Evolutionary conservation across 345 rosid species (phyloP), one percentile per base, ranked within the genome.

Genomic region (Iberis pinnata): DNA sequence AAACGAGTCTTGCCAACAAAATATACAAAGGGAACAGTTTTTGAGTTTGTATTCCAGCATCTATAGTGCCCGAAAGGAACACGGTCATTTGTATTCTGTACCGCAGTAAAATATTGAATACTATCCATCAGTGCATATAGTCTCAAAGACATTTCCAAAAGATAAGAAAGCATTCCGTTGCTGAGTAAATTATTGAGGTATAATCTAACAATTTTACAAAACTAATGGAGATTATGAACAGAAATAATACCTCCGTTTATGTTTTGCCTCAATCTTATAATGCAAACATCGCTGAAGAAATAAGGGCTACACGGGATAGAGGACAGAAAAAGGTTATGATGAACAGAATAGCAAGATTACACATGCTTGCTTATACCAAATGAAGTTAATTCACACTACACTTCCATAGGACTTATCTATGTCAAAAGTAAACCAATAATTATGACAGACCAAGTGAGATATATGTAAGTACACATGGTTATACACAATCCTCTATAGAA

Each of bases 241-340:
- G 14, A 11, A 15, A 12, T 12, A 4, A 22, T 76, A 93, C 97
- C 97, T 88, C 56, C 75, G 75, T 53, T 72, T 84, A 72, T 75
- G 79, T 64, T 79, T 93, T 45, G 81, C 87, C 67, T 86, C 94
- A 56, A 93, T 80, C 75, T 82, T 81, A 78, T 93, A 93, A 48
- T 38, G 73, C 78, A 93, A 64, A 69, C 86, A 83, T 82, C 97
- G 78, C 72, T 86, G 97, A 42, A 80, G 86, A 76, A 83, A 88
- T 31, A 63, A 70, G 36, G 97, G 96, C 96, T 93, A 63, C 70
- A 76, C 2, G 8, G 33, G 19, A n/a, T n/a, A n/a, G 19, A 41
- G 51, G 45, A 70, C 20, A 29, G 3, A 25, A 18, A 32, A 11
- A 49, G 37, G 31, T 63, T 22, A 55, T 41, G 19, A 18, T 56